These are phyloP conservation scores for Ceratonia siliqua DNA, from an alignment of 306 rosid species.

Conservation along the genomic window DNA sequence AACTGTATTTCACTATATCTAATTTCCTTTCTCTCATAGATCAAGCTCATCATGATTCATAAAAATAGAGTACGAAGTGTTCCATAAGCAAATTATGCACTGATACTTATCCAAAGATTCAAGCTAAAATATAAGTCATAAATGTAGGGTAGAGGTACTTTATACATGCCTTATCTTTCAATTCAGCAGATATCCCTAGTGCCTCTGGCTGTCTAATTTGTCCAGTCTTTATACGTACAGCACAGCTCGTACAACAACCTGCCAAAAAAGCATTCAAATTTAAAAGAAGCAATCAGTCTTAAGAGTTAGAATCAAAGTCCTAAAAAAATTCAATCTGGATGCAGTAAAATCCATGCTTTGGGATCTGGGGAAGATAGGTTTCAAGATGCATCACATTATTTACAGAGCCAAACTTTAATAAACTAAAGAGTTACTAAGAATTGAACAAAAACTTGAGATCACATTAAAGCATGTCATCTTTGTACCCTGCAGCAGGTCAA, in stretches of 20 bases:
- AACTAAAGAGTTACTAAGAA: conserved; percentile 3
- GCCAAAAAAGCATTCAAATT: conserved; percentile 36
- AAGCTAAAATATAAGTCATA: not conserved
- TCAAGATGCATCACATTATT: not conserved
- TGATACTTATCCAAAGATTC: conserved; percentile 22
- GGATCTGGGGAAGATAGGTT: conserved; percentile 17
- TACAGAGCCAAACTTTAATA: conserved; percentile 9
- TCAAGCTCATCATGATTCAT: not conserved
- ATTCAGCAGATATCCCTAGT: conserved; percentile 89
- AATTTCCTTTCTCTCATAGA: not conserved
- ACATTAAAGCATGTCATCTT: not conserved
- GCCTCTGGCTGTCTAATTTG: conserved; percentile 94
- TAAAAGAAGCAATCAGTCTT: conserved; percentile 1
- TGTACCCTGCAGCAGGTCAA: not conserved
- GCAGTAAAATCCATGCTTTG: not conserved
- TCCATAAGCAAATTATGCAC: conserved; percentile 8
- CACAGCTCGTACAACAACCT: conserved; percentile 99
- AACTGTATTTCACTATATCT: not conserved
- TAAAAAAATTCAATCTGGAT: conserved; percentile 5
- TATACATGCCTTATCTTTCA: conserved; percentile 68
- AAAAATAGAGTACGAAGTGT: not conserved
- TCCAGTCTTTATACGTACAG: conserved; percentile 91
- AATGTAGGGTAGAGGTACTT: conserved; percentile 1
- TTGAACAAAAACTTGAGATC: not conserved
- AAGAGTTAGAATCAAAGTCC: conserved; percentile 22